A percentile compares a stretch with the other conserved stretches of the same genome.
Evolutionary conservation across 768 basidiomycete species (phyloP).

Genomic region (Phaffia tasmanica): DNA sequence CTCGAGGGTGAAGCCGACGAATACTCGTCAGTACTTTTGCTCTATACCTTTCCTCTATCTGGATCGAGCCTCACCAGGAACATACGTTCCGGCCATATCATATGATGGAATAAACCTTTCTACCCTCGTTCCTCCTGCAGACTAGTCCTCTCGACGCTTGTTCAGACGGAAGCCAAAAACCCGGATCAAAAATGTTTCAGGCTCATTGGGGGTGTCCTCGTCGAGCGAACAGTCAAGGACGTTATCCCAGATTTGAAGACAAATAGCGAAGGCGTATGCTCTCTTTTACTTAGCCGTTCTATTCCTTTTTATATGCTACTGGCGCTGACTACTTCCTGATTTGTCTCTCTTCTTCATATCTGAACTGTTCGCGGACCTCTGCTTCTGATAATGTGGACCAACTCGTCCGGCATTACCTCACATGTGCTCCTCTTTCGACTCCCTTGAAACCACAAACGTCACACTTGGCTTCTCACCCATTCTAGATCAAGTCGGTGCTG

Average conservation of each 20-base stretch:
- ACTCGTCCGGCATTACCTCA: background rate
- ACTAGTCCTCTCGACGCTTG: conserved; percentile 74
- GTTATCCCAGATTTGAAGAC: conserved; percentile 80
- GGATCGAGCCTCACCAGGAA: background rate
- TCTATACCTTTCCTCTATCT: background rate
- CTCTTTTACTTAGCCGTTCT: conserved; percentile 2
- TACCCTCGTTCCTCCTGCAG: conserved; percentile 40
- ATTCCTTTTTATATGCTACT: conserved; percentile 17
- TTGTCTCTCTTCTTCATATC: background rate
- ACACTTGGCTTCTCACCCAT: background rate
- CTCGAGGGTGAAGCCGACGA: conserved; percentile 93
- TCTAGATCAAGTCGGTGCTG: conserved; percentile 71
- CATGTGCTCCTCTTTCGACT: background rate
- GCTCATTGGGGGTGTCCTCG: conserved; percentile 86
- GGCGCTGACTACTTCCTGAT: background rate
- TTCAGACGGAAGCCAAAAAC: conserved; percentile 67
- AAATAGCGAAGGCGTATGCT: conserved; percentile 71
- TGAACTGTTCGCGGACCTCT: background rate
- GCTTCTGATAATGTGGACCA: background rate
- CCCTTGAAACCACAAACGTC: background rate
- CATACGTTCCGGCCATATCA: background rate
- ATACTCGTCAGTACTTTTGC: conserved; percentile 55
- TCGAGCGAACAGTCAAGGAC: conserved; percentile 90
- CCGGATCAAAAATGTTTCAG: conserved; percentile 93
- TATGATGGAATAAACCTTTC: background rate